Evolutionary conservation across 768 basidiomycete genomes (phyloP).

Genomic region (Coprinopsis marcescibilis): DNA sequence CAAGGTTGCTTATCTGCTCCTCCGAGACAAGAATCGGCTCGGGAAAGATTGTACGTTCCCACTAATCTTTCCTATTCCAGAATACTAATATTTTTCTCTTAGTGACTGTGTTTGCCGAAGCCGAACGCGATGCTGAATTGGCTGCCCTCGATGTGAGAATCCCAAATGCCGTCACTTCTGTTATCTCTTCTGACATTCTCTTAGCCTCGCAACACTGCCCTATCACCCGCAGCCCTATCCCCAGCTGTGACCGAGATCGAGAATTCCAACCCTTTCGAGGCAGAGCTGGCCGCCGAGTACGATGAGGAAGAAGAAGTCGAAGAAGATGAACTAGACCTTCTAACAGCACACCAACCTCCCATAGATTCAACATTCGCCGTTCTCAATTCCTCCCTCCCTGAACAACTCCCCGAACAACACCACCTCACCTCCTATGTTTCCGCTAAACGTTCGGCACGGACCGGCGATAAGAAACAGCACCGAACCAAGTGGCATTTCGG

Average conservation of each 20-base stretch:
- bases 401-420: conserved; percentile 54
- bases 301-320: conserved; percentile 43
- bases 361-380: conserved; percentile 46
- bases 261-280: conserved; percentile 79
- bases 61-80: neutral
- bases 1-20: conserved; percentile 93
- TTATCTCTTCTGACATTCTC: neutral
- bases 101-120: conserved; percentile 78
- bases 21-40: conserved; percentile 81
- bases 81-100: conserved; percentile 8
- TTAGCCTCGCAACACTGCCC: conserved; percentile 58
- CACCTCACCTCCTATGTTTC: conserved; percentile 66
- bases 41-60: conserved; percentile 73
- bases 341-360: conserved; percentile 17
- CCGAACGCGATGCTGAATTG: conserved; percentile 77
- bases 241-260: conserved; percentile 54
- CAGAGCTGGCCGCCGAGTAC: conserved; percentile 62
- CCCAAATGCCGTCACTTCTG: neutral
- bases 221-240: conserved; percentile 64
- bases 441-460: conserved; percentile 40
- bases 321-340: conserved; percentile 30
- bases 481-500: conserved; percentile 98
- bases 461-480: conserved; percentile 60
- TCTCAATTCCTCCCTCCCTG: conserved; percentile 81
- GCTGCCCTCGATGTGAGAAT: conserved; percentile 78